Percentiles rank a stretch among this genome's conserved stretches.
Conservation (phyloP, 495 filamentous ascomycete species). For the Pseudevernia furfuracea region DNA sequence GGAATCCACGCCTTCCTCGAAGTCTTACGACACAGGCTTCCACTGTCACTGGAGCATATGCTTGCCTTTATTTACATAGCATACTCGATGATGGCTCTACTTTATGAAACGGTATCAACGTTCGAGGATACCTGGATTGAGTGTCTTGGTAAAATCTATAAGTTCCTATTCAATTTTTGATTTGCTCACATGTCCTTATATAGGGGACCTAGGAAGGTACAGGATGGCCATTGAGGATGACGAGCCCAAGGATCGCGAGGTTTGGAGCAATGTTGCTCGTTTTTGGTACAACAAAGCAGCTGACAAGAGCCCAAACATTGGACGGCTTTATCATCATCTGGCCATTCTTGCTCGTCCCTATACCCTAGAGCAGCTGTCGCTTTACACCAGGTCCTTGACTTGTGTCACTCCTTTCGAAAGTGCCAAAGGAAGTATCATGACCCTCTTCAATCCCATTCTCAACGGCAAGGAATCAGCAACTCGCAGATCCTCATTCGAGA, state of each 20-base stretch:
- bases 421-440: slow-evolving; percentile 61
- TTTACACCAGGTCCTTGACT: slow-evolving; percentile 52
- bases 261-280: slow-evolving; percentile 68
- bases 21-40: slow-evolving; percentile 37
- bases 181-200: not conserved
- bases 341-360: slow-evolving; percentile 74
- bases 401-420: slow-evolving; percentile 47
- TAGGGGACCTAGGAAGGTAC: slow-evolving; percentile 40
- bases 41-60: slow-evolving; percentile 45
- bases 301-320: slow-evolving; percentile 60
- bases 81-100: slow-evolving; percentile 45
- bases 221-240: slow-evolving; percentile 48
- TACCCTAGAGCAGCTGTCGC: slow-evolving; percentile 64
- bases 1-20: slow-evolving; percentile 46
- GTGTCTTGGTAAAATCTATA: slow-evolving; percentile 46
- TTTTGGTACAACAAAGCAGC: slow-evolving; percentile 78
- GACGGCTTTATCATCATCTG: slow-evolving; percentile 76
- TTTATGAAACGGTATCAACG: slow-evolving; percentile 45
- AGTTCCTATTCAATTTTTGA: not conserved
- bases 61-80: slow-evolving; percentile 46
- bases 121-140: slow-evolving; percentile 90
- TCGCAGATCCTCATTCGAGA: slow-evolving; percentile 38
- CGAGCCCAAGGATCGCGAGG: slow-evolving; percentile 57
- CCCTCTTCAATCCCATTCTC: slow-evolving; percentile 62
- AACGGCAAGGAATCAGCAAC: slow-evolving; percentile 33